Percentiles rank a stretch among this genome's conserved stretches.
Evolutionary conservation across 73 alveolate genomes (phyloP).

Genomic region (Tetrahymena thermophila): DNA sequence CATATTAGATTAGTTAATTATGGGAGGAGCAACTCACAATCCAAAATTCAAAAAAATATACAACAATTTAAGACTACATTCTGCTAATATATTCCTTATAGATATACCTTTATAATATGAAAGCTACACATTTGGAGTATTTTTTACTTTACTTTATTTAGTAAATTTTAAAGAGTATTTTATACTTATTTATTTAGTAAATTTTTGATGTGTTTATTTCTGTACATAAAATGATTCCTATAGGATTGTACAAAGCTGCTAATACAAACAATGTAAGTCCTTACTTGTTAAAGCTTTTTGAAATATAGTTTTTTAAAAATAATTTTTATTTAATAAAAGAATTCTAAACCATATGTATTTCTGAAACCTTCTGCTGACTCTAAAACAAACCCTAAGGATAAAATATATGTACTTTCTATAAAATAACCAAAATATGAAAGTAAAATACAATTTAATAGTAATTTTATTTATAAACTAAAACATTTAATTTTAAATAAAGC

Average conservation of each 20-base stretch:
- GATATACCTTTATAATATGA: constrained; percentile 45
- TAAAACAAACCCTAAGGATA: constrained; percentile 3
- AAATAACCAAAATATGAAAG: constrained; percentile 43
- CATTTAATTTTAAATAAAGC: neutral
- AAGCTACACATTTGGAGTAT: constrained; percentile 25
- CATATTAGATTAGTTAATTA: constrained; percentile 77
- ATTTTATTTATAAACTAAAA: neutral
- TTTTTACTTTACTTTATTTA: neutral
- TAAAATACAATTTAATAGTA: neutral
- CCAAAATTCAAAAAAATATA: constrained; percentile 49
- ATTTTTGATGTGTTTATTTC: constrained; percentile 51
- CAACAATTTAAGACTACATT: constrained; percentile 48
- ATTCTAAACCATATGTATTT: constrained; percentile 62
- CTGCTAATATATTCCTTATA: constrained; percentile 50
- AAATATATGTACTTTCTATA: constrained; percentile 26
- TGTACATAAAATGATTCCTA: constrained; percentile 61
- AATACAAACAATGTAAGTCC: neutral
- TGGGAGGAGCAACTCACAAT: constrained; percentile 86
- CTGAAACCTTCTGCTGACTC: constrained; percentile 59
- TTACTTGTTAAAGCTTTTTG: too few species aligned
- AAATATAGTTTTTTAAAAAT: neutral
- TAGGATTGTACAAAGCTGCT: constrained; percentile 59
- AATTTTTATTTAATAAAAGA: neutral
- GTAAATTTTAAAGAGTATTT: neutral
- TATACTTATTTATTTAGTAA: neutral